These are phyloP conservation scores for Mycosphaerella arachidis DNA, from an alignment of 2,329 filamentous ascomycete genomes.

Conservation along the genomic window DNA sequence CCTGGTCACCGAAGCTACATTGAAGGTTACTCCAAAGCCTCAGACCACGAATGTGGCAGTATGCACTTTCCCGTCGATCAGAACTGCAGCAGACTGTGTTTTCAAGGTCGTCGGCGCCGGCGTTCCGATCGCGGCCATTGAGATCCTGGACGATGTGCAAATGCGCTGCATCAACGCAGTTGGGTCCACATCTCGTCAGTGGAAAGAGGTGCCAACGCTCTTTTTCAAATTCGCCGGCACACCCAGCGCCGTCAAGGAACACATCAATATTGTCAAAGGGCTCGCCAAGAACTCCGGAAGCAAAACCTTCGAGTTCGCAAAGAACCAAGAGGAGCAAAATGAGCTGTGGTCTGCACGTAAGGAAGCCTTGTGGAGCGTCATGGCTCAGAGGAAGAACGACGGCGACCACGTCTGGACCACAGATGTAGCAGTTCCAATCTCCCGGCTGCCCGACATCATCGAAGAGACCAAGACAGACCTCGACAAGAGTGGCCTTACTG, in stretches of 20 bases:
- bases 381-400: slow-evolving; percentile 58
- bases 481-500: slow-evolving; percentile 57
- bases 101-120: slow-evolving; percentile 73
- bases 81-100: slow-evolving; percentile 73
- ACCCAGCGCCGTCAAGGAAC: slow-evolving; percentile 67
- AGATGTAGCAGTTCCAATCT: slow-evolving; percentile 75
- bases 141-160: slow-evolving; percentile 87
- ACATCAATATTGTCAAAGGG: slow-evolving; percentile 63
- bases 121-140: slow-evolving; percentile 82
- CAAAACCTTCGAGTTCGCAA: slow-evolving; percentile 66
- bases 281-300: slow-evolving; percentile 57
- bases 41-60: slow-evolving; percentile 78
- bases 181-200: slow-evolving; percentile 58
- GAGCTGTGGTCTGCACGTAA: slow-evolving; percentile 74
- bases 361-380: slow-evolving; percentile 67
- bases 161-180: slow-evolving; percentile 70
- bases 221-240: slow-evolving; percentile 75
- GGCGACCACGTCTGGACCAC: slow-evolving; percentile 71
- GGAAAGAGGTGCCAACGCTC: slow-evolving; percentile 66
- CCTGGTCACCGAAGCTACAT: slow-evolving; percentile 81
- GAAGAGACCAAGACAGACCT: slow-evolving; percentile 70
- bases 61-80: slow-evolving; percentile 58
- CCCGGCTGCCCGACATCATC: slow-evolving; percentile 66
- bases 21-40: slow-evolving; percentile 80
- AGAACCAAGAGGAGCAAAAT: slow-evolving; percentile 57